Evolutionary conservation across 1,139 yeast genomes (phyloP), one percentile per base, ranked within the genome.

Genomic region (Yamadazyma sp.): DNA sequence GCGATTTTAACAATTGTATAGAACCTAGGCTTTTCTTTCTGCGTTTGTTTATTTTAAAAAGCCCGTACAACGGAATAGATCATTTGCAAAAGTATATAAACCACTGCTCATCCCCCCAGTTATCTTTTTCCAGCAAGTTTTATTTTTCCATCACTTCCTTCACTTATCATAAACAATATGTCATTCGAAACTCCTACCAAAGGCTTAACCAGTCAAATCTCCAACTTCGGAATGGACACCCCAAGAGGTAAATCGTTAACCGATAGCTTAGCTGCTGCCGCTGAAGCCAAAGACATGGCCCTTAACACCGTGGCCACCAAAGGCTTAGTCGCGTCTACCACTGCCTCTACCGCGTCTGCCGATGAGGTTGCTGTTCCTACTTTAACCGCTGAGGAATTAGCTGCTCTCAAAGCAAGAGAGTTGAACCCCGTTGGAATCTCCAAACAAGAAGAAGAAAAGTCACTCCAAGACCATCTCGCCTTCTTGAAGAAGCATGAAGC

Each of bases 401-500:
- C 40, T 14, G 49, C 47, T 29, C 40, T 43, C 20, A 44, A 40
- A 11, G 42, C 41, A 30, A 34, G 45, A 44, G 46, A 46, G 32
- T 33, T 25, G 11, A 35, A 42, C 35, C 41, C 49, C 14, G 41
- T 43, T 16, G 33, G 43, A 30, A 40, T 50, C 26, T 46, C 48
- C 22, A 42, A 52, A 34, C 62, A 56, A 37, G 54, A 53, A 34
- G 48, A 43, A 31, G 54, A 56, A 42, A 12, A 33, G 14, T 15
- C 39, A 10, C 14, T 37, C 4, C 29, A 32, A 20, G 25, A 17
- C 5, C 94, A 85, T 61, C 50, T 64, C 42, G 63, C 66, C 37
- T 85, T 84, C 62, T 67, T 84, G 58, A 59, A 62, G 35, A 64
- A 70, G 47, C 90, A 83, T 66, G 74, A 67, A 52, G 80, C 75